Base-by-base conservation (phyloP, 225 moss, liverwort and hornwort species). In the Pseudoscleropodium purum region DNA sequence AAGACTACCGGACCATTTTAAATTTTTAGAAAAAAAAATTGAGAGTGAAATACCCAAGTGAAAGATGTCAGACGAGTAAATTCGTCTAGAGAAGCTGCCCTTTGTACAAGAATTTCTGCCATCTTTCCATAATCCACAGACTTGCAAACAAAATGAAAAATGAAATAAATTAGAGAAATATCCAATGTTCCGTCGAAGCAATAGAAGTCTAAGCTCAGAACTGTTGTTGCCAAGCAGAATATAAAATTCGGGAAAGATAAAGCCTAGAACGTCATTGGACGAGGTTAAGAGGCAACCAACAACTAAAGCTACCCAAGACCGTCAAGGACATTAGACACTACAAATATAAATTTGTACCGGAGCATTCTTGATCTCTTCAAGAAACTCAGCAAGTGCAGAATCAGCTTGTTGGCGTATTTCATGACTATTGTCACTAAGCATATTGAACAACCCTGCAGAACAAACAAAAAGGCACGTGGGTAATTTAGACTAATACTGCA, bases 61-160 rank as follows among this genome's bases (percentile, higher is more conserved):
- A 99, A 96, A 43, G 97, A 93, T 60, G 97, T 97, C 49, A 97
- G 93, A 67, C 97, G 96, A 62, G 98, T 99, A 90, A 99, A 99
- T 88, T 97, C 98, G 89, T 99, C 98, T 52, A 91, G 68, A 90
- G 95, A 92, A 87, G 94, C 87, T 76, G 98, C 97, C 85, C 98
- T 95, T 90, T 99, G 96, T 79, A 99, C 97, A 91, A 99, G 91
- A 92, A 99, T 99, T 91, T 97, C 96, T 65, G 96, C 96, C 98
- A 99, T 99, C 92, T 95, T 96, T 82, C 98, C 98, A 92, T 99
- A 99, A 90, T 99, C 98, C 85, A 99, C 98, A 76, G 98, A 96
- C 98, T 98, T 88, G 82, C 89, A 87, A 54, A 85, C 47, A 90
- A 87, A 86, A 79, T 37, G 61, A 73, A 63, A 81, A 30, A 76